Conservation (phyloP, 2,329 filamentous ascomycete species). For the Pezicula neosporulosa region DNA sequence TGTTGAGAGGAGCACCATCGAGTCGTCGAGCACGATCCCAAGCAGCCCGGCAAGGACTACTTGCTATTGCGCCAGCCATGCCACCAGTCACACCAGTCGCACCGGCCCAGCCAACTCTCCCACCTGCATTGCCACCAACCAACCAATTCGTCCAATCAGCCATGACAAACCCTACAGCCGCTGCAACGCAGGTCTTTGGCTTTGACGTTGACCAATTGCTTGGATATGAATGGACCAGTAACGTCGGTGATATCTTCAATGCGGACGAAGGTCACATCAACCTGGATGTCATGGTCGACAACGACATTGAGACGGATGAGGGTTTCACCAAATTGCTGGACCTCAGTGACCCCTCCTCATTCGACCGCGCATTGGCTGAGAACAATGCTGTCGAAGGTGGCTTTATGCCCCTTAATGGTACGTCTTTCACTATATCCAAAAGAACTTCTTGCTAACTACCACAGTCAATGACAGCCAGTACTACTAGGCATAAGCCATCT, state of each 20-base stretch:
- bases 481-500: too few relatives aligned
- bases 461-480: too few relatives aligned
- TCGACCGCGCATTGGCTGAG: background rate
- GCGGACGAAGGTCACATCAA: conserved; percentile 6
- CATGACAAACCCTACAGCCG: background rate
- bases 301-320: background rate
- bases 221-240: conserved; percentile 12
- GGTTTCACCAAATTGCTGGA: background rate
- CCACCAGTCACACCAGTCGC: too few relatives aligned
- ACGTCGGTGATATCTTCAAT: conserved; percentile 14
- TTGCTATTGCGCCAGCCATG: conserved; percentile 3
- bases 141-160: background rate
- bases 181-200: background rate
- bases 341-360: background rate
- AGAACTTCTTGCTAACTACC: too few relatives aligned
- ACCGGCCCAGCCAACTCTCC: background rate
- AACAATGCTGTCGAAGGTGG: background rate
- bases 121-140: background rate
- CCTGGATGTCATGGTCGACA: conserved; percentile 1
- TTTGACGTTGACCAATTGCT: conserved; percentile 5
- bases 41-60: conserved; percentile 10
- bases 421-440: too few relatives aligned
- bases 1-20: conserved; percentile 2
- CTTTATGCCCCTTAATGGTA: too few relatives aligned
- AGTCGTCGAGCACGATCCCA: background rate